Percentiles rank a stretch among this genome's conserved stretches.
Conservation (phyloP, 1,139 yeast genomes). For the Sugiyamaella pinicola region DNA sequence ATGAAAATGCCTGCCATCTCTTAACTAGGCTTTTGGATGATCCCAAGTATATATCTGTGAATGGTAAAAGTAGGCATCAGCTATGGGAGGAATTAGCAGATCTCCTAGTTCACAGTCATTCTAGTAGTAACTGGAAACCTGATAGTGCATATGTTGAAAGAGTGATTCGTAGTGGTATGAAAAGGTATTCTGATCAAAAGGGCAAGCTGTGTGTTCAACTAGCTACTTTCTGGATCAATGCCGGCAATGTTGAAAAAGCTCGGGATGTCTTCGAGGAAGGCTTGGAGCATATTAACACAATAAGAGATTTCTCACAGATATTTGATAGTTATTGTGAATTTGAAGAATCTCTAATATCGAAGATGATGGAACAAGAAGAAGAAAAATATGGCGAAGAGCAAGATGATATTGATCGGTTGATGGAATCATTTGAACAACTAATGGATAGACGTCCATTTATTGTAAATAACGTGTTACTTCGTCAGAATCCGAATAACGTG, state of each 20-base stretch:
- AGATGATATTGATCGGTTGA: slow-evolving; percentile 44
- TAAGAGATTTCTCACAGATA: slow-evolving; percentile 63
- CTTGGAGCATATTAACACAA: slow-evolving; percentile 49
- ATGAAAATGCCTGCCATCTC: slow-evolving; percentile 38
- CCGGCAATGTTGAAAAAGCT: slow-evolving; percentile 47
- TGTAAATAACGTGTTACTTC: slow-evolving; percentile 65
- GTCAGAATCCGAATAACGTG: slow-evolving; percentile 64
- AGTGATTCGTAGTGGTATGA: slow-evolving; percentile 46
- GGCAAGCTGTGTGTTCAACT: slow-evolving; percentile 54
- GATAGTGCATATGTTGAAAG: slow-evolving; percentile 39
- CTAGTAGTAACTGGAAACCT: slow-evolving; percentile 18
- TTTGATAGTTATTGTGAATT: slow-evolving; percentile 67
- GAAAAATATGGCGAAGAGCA: slow-evolving; percentile 35
- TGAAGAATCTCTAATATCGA: slow-evolving; percentile 55
- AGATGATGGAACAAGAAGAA: slow-evolving; percentile 43
- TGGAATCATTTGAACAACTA: slow-evolving; percentile 58
- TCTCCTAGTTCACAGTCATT: slow-evolving; percentile 42
- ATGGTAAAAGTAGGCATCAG: slow-evolving; percentile 47
- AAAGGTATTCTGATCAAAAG: slow-evolving; percentile 62
- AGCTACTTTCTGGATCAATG: slow-evolving; percentile 52
- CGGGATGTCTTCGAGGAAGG: slow-evolving; percentile 55
- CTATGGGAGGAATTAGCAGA: slow-evolving; percentile 55
- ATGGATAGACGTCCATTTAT: slow-evolving; percentile 58
- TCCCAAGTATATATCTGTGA: slow-evolving; percentile 41
- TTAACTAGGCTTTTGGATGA: slow-evolving; percentile 41